phyloP scores from a whole-genome alignment of 75 land plant genomes.

The Adiantum capillusveneris region DNA sequence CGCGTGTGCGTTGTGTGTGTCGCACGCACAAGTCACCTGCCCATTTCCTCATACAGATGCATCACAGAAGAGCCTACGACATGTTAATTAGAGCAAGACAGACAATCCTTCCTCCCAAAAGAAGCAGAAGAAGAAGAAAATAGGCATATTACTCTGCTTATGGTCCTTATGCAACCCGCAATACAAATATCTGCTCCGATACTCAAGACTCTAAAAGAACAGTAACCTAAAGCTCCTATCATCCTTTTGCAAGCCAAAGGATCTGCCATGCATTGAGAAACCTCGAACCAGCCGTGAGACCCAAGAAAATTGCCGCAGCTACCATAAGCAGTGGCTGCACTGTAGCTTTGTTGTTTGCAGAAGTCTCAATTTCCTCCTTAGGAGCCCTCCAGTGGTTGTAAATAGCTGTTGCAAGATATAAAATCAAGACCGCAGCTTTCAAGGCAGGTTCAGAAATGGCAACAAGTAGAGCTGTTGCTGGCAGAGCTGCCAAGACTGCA shows the following conservation, averaged over 20 bases:
- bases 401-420: conserved; percentile 43
- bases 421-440: conserved; percentile 28
- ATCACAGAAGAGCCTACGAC: too few species aligned
- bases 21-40: too few species aligned
- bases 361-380: conserved; percentile 8
- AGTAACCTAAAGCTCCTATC: too few species aligned
- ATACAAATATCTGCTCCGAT: too few species aligned
- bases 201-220: too few species aligned
- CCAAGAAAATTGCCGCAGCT: neutral
- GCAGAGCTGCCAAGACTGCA: conserved; percentile 49
- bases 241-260: conserved; percentile 1
- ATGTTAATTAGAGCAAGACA: too few species aligned
- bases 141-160: too few species aligned
- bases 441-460: conserved; percentile 66
- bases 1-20: too few species aligned
- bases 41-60: too few species aligned
- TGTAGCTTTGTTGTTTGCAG: neutral
- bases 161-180: too few species aligned
- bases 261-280: neutral
- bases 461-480: conserved; percentile 47
- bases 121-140: too few species aligned
- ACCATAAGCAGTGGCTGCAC: neutral
- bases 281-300: neutral
- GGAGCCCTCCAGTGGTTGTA: conserved; percentile 40
- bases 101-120: too few species aligned